These are phyloP conservation scores for Paradendryphiella salina DNA, from an alignment of 2,329 filamentous ascomycete genomes.

Conservation along the genomic window DNA sequence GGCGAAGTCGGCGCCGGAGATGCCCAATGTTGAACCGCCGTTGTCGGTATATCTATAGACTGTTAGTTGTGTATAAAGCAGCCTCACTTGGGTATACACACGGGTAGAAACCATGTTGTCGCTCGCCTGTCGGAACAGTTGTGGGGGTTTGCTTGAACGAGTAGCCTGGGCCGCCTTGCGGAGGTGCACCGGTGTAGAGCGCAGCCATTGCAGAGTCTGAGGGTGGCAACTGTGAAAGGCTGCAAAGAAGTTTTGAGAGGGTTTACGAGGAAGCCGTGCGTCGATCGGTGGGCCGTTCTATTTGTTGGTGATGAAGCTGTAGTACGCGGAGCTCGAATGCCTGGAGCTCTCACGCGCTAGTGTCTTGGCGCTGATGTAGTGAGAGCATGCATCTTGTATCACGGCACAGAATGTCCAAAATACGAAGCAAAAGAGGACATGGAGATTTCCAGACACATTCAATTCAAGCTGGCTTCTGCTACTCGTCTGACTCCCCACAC, in stretches of 20 bases:
- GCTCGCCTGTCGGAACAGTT: constrained; percentile 53
- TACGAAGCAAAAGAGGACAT: neutral
- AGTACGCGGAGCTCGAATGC: constrained; percentile 32
- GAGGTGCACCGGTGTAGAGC: constrained; percentile 55
- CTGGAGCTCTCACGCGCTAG: constrained; percentile 17
- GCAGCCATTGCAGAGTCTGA: constrained; percentile 54
- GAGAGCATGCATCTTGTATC: neutral
- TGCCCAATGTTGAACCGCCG: constrained; percentile 92
- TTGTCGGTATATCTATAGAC: constrained; percentile 86
- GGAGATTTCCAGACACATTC: neutral
- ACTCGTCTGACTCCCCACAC: neutral
- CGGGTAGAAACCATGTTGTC: constrained; percentile 90
- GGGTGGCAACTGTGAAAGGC: neutral
- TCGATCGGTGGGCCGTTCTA: constrained; percentile 16
- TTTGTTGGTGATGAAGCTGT: constrained; percentile 31
- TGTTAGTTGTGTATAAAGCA: constrained; percentile 22
- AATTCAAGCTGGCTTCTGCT: neutral
- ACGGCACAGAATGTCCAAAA: neutral
- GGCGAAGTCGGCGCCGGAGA: constrained; percentile 89
- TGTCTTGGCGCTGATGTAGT: constrained; percentile 15
- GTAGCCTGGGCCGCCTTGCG: constrained; percentile 60
- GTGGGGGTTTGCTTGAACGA: constrained; percentile 61
- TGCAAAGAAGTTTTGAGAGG: constrained; percentile 12
- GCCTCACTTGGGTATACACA: constrained; percentile 53
- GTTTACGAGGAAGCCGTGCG: constrained; percentile 17